Percentiles rank a stretch among this genome's conserved stretches.
Evolutionary conservation across 495 filamentous ascomycete species (phyloP).

Genomic region (Hypoxylon subgilvum): DNA sequence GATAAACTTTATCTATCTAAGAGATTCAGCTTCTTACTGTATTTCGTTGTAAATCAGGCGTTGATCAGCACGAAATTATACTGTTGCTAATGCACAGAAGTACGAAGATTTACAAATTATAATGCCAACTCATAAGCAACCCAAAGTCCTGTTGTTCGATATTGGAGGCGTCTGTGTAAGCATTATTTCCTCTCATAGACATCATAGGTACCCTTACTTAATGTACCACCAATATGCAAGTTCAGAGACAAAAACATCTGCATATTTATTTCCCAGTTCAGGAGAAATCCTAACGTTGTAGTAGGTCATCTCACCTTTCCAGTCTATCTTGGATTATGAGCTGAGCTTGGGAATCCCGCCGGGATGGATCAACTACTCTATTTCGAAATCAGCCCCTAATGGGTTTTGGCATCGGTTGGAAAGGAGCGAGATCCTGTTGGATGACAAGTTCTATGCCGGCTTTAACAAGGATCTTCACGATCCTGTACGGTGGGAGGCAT

Average conservation of each 20-base stretch:
- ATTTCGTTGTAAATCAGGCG: too few species aligned
- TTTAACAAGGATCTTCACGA: conserved; percentile 78
- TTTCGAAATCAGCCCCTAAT: conserved; percentile 74
- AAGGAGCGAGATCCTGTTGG: conserved; percentile 72
- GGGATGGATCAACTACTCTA: conserved; percentile 90
- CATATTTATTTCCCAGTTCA: too few species aligned
- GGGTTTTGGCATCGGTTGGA: conserved; percentile 89
- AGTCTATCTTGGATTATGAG: conserved; percentile 91
- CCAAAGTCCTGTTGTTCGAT: conserved; percentile 89
- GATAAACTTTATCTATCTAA: not conserved
- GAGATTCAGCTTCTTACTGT: too few species aligned
- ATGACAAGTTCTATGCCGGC: conserved; percentile 73
- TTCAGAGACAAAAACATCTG: too few species aligned
- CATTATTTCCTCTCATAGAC: conserved; percentile 12
- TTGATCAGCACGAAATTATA: too few species aligned
- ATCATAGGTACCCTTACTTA: not conserved
- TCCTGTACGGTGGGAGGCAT: conserved; percentile 66
- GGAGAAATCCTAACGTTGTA: conserved; percentile 32
- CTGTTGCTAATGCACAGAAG: too few species aligned
- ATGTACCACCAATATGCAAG: too few species aligned
- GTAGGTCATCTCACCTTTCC: conserved; percentile 89
- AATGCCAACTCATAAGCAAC: conserved; percentile 53
- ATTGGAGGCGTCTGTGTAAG: conserved; percentile 96
- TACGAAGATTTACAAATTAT: conserved; percentile 38
- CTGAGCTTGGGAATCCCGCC: conserved; percentile 71